Base-by-base conservation (phyloP, 2,329 filamentous ascomycete species). In the Beauveria varroae region DNA sequence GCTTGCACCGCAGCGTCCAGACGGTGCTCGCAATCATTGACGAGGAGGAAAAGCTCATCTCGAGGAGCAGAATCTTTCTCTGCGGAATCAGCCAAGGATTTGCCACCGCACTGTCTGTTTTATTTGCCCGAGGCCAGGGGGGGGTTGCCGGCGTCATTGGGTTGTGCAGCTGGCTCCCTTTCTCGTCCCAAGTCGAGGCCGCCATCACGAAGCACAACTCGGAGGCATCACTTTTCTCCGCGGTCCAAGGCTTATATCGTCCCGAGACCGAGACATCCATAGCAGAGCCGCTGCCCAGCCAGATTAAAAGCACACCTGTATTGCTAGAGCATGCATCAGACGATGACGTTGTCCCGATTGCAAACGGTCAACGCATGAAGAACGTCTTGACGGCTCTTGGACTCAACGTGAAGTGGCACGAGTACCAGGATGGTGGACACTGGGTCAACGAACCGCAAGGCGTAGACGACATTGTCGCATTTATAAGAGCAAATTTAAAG, bases 31-130 rank as follows among this genome's bases (percentile, higher is more conserved):
- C 24, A 1, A 14, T 51, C 24, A 18, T 59, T 6, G 37, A 44
- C 18, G 47, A 16, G 0, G 57, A 59, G 18, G 30, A 43, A n/a
- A 30, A 34, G 37, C 57, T 59, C 10, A 24, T 59, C 1, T n/a
- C 57, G 14, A 51, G 37, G 47, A 22, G 44, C 10, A 41, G 12
- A 2, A 59, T 59, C 1, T 59, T 59, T 24, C 34, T 59, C 22
- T 59, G 57, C 24, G 57, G 57, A 16, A 43, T 59, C n/a, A 59
- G 57, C 24, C 57, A 59, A 14, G 57, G 57, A 5, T 51, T 51
- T 6, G 57, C 57, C 22, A 52, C 57, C 5, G 57, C 16, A 1
- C 8, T 59, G 9, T 52, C 57, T 5, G 37, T 34, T 2, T 3
- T 52, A 4, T 20, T 59, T 7, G 46, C 22, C 24, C 34, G 24